Evolutionary conservation across 148 eudicot genomes (phyloP), one percentile per base, ranked within the genome.

Genomic region (Limonium bicolor): DNA sequence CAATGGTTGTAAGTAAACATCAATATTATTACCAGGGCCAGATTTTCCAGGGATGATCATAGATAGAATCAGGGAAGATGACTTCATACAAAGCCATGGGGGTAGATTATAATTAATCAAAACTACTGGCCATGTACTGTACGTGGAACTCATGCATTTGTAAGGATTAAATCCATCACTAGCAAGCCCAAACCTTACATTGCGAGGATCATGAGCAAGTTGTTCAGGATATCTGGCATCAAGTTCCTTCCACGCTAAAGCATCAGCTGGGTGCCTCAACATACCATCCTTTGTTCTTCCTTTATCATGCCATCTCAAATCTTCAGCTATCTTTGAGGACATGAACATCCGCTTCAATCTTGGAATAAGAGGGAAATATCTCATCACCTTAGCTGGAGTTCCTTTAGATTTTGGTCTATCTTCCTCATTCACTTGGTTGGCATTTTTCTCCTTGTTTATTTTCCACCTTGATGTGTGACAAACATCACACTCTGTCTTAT

Each of bases 101-200:
- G 34, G 15, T n/a, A 51, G 5, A 27, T 24, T 36, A 16, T 36
- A 51, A 12, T 20, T 8, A 0, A 36, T 16, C 10, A 37, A 4
- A 1, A 36, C 2, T 0, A 53, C 37, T 4, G 19, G 26, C 36
- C 48, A 39, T 5, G 37, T 39, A 18, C 26, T 40, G 17, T 53
- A 36, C 0, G 12, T 52, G 14, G 0, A 27, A 8, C 21, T 37
- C 12, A 38, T 4, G 6, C 15, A 5, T 2, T 19, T 3, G 4
- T 12, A 52, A 1, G 37, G 37, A 11, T 52, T 52, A 27, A 52
- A 24, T 1, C 37, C 47, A 52, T 52, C 46, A 52, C 7, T 20
- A 27, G 48, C 36, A 3, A 29, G 17, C 0, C 48, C 49, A 21
- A 54, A 39, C 16, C 36, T 20, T 2, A 54, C 20, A 42, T 41